Percentiles rank a stretch among this genome's conserved stretches.
Conservation (phyloP, 169 alveolate genomes). For the Cryptosporidium meleagridis region DNA sequence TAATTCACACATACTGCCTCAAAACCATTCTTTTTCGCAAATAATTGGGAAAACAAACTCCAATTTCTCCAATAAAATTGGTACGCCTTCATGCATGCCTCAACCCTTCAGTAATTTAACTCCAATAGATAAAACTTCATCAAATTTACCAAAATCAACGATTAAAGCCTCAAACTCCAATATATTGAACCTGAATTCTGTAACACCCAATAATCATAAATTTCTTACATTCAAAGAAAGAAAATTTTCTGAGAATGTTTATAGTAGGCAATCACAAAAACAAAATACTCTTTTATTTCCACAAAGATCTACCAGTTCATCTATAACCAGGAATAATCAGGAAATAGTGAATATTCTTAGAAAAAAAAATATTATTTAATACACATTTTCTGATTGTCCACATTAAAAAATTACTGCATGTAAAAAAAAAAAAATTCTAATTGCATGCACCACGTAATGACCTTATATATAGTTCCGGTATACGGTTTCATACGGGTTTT, state of each 20-base stretch:
- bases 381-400: neutral
- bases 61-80: neutral
- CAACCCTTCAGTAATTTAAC: neutral
- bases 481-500: neutral
- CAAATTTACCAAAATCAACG: neutral
- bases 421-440: neutral
- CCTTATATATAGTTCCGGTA: neutral
- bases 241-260: neutral
- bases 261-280: neutral
- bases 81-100: neutral
- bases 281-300: neutral
- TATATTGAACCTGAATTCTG: neutral
- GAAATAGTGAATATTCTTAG: slow-evolving; percentile 27
- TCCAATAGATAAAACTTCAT: neutral
- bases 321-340: slow-evolving; percentile 28
- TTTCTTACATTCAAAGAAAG: slow-evolving; percentile 18
- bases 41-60: neutral
- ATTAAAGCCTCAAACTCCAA: neutral
- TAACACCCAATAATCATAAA: neutral
- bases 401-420: neutral
- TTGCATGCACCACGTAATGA: neutral
- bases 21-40: neutral
- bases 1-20: neutral
- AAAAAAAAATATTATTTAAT: slow-evolving; percentile 8
- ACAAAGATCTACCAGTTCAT: slow-evolving; percentile 28